Evolutionary conservation across 2,329 filamentous ascomycete genomes (phyloP).

Genomic region (Thelonectria discophora): DNA sequence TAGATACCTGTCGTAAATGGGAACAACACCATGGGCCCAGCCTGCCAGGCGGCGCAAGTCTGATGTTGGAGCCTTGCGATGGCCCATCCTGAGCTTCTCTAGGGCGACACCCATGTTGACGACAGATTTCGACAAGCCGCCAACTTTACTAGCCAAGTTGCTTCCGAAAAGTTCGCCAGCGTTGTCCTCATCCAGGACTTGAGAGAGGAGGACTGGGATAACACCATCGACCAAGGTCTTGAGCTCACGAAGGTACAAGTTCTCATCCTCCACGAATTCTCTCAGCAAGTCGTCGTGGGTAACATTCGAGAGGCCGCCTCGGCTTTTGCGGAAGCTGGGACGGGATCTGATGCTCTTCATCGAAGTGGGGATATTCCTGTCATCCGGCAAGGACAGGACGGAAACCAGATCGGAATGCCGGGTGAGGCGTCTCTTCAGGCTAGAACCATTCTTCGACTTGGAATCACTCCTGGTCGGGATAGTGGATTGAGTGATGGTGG

Average conservation of each 20-base stretch:
- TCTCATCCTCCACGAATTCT: constrained; percentile 84
- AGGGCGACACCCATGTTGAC: constrained; percentile 92
- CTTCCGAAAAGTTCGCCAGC: constrained; percentile 74
- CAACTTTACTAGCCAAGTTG: constrained; percentile 58
- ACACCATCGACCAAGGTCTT: constrained; percentile 95
- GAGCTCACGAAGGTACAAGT: constrained; percentile 88
- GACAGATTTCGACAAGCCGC: constrained; percentile 82
- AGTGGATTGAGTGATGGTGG: constrained; percentile 64
- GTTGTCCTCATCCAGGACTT: constrained; percentile 77
- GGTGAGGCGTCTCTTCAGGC: constrained; percentile 79
- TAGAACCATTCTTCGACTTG: constrained; percentile 56
- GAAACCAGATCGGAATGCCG: constrained; percentile 95
- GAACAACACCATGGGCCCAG: constrained; percentile 83
- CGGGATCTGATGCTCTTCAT: constrained; percentile 77
- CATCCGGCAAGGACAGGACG: constrained; percentile 79
- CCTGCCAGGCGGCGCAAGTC: constrained; percentile 76
- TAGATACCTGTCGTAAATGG: constrained; percentile 86
- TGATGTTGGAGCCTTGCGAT: constrained; percentile 80
- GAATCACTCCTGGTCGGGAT: constrained; percentile 58
- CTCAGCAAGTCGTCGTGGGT: constrained; percentile 79
- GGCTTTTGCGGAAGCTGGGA: constrained; percentile 79
- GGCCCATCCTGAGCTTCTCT: constrained; percentile 81
- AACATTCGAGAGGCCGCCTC: constrained; percentile 71
- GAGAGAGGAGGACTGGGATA: constrained; percentile 88
- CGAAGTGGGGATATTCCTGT: constrained; percentile 63